phyloP scores from a whole-genome alignment of 2,329 filamentous ascomycete genomes.

The Hypoxylon sp. region DNA sequence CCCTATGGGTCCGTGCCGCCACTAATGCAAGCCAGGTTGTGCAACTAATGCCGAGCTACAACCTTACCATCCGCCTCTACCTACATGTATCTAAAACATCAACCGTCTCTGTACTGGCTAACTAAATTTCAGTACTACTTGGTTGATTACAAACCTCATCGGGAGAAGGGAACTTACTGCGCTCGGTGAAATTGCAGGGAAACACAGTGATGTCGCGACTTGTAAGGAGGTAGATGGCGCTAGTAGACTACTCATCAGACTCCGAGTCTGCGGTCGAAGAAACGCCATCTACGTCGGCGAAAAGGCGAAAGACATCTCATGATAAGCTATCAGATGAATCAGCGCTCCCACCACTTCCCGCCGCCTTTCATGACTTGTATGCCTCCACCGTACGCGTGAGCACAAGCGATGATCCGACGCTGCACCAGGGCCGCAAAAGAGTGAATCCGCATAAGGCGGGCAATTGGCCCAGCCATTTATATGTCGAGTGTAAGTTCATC shows the following conservation, averaged over 20 bases:
- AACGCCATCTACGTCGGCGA: constrained; percentile 35
- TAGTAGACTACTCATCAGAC: constrained; percentile 60
- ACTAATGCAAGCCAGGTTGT: constrained; percentile 23
- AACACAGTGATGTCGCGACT: neutral
- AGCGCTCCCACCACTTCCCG: constrained; percentile 79
- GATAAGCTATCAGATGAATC: constrained; percentile 2
- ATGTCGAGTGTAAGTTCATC: constrained; percentile 84
- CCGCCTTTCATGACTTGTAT: constrained; percentile 90
- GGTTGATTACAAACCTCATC: neutral
- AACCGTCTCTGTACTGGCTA: neutral
- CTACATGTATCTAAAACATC: constrained; percentile 2
- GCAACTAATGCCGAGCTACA: constrained; percentile 15
- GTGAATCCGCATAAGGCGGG: constrained; percentile 87
- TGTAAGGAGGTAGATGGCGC: constrained; percentile 48
- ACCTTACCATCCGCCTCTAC: neutral
- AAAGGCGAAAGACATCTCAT: constrained; percentile 50
- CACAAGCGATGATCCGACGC: constrained; percentile 82
- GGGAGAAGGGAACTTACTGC: neutral
- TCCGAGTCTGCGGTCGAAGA: constrained; percentile 47
- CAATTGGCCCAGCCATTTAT: constrained; percentile 94
- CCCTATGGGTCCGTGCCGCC: constrained; percentile 26
- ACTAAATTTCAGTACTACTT: neutral
- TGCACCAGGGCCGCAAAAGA: constrained; percentile 89
- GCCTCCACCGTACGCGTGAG: constrained; percentile 83
- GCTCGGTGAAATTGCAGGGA: neutral